phyloP scores from a whole-genome alignment of 2,329 filamentous ascomycete species.

The Westerdykella ornata region DNA sequence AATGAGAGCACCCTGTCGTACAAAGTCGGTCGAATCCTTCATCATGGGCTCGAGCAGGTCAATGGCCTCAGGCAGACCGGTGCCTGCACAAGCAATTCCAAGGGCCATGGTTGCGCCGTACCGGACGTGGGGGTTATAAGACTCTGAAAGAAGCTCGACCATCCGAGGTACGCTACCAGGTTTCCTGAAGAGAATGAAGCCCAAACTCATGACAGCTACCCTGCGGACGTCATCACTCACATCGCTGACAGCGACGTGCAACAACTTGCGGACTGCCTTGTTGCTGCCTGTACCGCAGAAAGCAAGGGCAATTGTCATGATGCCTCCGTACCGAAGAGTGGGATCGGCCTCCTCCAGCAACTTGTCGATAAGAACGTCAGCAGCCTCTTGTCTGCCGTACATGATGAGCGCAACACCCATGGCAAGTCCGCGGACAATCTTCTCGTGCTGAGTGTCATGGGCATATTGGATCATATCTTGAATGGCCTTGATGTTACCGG shows the following conservation, averaged over 20 bases:
- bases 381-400: constrained; percentile 91
- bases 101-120: constrained; percentile 98
- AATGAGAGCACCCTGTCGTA: constrained; percentile 91
- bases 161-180: constrained; percentile 94
- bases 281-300: constrained; percentile 98
- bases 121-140: constrained; percentile 96
- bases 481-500: constrained; percentile 86
- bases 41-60: constrained; percentile 98
- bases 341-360: constrained; percentile 90
- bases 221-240: constrained; percentile 96
- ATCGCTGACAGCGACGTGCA: constrained; percentile 95
- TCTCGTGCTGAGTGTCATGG: constrained; percentile 97
- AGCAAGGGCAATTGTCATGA: constrained; percentile 95
- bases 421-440: constrained; percentile 92
- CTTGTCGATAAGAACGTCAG: constrained; percentile 89
- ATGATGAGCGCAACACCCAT: constrained; percentile 98
- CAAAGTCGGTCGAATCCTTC: constrained; percentile 98
- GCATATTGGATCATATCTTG: constrained; percentile 98
- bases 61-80: constrained; percentile 90
- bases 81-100: constrained; percentile 95
- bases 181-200: constrained; percentile 97
- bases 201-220: constrained; percentile 93
- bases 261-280: constrained; percentile 91
- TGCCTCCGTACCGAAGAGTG: constrained; percentile 89
- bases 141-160: constrained; percentile 96